These are phyloP conservation scores for Camellia lanceoleosa DNA, from an alignment of 148 eudicot species.

Conservation along the genomic window DNA sequence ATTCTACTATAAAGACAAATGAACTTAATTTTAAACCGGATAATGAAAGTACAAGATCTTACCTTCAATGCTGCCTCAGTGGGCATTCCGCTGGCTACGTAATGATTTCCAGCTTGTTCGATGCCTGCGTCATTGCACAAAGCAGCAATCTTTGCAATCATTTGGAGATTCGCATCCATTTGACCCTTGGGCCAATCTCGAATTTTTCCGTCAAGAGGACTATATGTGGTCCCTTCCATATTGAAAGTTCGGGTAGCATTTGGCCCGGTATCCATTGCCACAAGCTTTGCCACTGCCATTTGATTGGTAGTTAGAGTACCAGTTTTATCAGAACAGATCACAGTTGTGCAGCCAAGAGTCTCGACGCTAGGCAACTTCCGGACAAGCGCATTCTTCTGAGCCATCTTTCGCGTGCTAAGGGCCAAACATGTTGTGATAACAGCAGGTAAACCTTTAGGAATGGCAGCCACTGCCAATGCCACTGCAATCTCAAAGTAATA, in stretches of 20 bases:
- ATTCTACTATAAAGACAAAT: not conserved
- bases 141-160: conserved; percentile 67
- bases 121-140: conserved; percentile 62
- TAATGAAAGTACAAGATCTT: not conserved
- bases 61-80: conserved; percentile 78
- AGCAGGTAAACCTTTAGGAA: conserved; percentile 66
- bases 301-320: conserved; percentile 71
- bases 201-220: conserved; percentile 56
- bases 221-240: conserved; percentile 62
- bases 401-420: conserved; percentile 69
- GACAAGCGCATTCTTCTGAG: conserved; percentile 68
- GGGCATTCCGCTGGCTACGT: conserved; percentile 60
- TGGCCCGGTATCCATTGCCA: conserved; percentile 43
- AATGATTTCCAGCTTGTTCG: conserved; percentile 49
- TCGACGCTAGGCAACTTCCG: conserved; percentile 66
- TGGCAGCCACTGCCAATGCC: conserved; percentile 69
- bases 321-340: conserved; percentile 66
- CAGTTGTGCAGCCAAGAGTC: conserved; percentile 67
- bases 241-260: conserved; percentile 35
- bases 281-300: conserved; percentile 63
- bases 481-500: conserved; percentile 73
- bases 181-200: conserved; percentile 43
- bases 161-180: conserved; percentile 60
- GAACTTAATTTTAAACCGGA: too few species aligned
- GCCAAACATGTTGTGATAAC: conserved; percentile 70